Conservation (phyloP, 371 early-diverging fungal species). For the Nematocida ausubeli region DNA sequence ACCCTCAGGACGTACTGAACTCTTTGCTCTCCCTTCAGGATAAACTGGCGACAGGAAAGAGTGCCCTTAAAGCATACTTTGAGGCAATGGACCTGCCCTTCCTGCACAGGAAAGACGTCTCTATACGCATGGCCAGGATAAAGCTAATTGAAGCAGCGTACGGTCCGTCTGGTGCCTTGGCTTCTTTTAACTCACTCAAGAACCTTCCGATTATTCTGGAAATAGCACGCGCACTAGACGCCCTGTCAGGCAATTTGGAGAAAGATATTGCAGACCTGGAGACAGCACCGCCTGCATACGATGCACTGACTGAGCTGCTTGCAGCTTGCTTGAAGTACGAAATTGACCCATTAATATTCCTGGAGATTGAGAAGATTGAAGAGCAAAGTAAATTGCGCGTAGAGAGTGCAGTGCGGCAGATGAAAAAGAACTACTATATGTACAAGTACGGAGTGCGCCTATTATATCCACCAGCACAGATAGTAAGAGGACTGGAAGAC, state of each 20-base stretch:
- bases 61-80: conserved; percentile 40
- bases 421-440: conserved; percentile 13
- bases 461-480: not conserved
- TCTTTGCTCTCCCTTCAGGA: not conserved
- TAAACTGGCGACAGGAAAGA: conserved; percentile 3
- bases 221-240: conserved; percentile 19
- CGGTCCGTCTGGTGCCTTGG: not conserved
- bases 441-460: conserved; percentile 53
- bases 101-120: conserved; percentile 25
- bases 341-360: conserved; percentile 50
- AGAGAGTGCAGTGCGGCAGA: not conserved
- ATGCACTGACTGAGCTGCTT: conserved; percentile 8
- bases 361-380: conserved; percentile 44
- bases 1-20: not conserved
- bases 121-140: conserved; percentile 31
- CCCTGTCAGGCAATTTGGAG: conserved; percentile 21
- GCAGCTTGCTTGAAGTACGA: conserved; percentile 7
- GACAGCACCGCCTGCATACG: conserved; percentile 30
- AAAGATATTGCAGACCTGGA: conserved; percentile 21
- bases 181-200: not conserved
- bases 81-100: conserved; percentile 47
- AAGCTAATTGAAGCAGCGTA: conserved; percentile 19
- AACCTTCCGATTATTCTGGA: not conserved
- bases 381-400: not conserved
- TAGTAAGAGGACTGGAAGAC: not conserved